Base-by-base conservation (phyloP, 176 grass and related monocot species). In the Poa annua region DNA sequence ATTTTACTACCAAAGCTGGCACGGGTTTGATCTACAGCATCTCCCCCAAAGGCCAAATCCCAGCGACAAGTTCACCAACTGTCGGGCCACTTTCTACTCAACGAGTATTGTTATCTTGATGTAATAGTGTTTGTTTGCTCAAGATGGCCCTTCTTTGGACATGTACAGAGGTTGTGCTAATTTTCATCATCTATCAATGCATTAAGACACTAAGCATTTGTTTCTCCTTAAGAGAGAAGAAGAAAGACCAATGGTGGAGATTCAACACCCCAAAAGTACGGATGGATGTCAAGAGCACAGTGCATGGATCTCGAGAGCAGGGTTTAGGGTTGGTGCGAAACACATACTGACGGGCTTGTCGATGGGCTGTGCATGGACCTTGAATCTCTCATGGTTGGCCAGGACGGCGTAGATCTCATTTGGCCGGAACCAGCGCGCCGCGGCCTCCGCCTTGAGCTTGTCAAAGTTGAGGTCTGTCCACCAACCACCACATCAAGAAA, bases 321-420 rank as follows among this genome's bases (percentile, higher is more conserved):
- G 60, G 76, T 50, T 52, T 90, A 66, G 64, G 32, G 69, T 68
- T 39, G 71, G 70, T 81, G 63, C 14, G 14, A 17, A 52, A 57
- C 59, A 25, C 62, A 59, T 99, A 99, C 96, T 99, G 42, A 42
- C 19, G 38, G 96, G 96, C 62, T 88, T 90, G 61, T 92, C 66
- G 45, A 87, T 77, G 33, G 93, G 96, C 36, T 94, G 91, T 4
- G 96, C 87, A 51, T 94, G 85, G 85, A 99, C 76, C 75, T 86
- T 92, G 78, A 94, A 86, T 66, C 82, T 89, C 24, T 78, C 73
- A 50, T 90, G 47, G 82, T 99, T 99, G 2, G 91, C 89, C 39
- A 99, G 50, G 59, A 99, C 78, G 62, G 96, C 93, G 35, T 94
- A 89, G 66, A 99, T 87, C 92, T 99, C 96, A 84, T 99, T 99